Evolutionary conservation across 2,329 filamentous ascomycete species (phyloP).

Genomic region (Ceratocystis huliohia): DNA sequence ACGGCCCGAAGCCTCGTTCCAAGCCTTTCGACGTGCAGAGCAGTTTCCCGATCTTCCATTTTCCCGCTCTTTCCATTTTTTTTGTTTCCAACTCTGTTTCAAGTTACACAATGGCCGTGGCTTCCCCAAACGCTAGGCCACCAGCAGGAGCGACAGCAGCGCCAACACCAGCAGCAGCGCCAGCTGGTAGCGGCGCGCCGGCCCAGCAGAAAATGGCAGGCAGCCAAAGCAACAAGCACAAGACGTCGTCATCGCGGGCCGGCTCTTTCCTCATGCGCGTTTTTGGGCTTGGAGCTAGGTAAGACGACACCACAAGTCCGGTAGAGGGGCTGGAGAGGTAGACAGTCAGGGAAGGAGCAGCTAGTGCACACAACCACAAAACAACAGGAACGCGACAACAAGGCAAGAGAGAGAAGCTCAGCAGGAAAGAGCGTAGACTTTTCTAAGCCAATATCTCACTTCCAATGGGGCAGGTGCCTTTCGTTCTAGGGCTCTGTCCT

Average conservation of each 20-base stretch:
- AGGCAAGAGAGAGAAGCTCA: background rate
- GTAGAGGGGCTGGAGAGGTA: background rate
- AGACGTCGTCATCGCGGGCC: background rate
- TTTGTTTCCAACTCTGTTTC: background rate
- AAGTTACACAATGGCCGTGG: background rate
- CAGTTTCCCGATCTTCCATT: background rate
- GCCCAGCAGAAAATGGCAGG: background rate
- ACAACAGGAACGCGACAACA: background rate
- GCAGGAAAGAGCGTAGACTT: background rate
- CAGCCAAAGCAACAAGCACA: background rate
- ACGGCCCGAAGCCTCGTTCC: background rate
- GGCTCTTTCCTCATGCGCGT: conserved; percentile 7
- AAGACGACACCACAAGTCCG: background rate
- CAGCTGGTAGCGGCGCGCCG: background rate
- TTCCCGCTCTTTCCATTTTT: too few relatives aligned
- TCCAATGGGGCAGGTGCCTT: background rate
- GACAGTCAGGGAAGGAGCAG: background rate
- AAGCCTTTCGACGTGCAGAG: background rate
- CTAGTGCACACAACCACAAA: background rate
- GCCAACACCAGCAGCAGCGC: too few relatives aligned
- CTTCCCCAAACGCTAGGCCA: background rate
- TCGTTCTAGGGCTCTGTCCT: too few relatives aligned
- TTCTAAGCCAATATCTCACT: background rate
- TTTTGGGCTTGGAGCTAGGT: conserved; percentile 9
- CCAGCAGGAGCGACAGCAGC: too few relatives aligned